Evolutionary conservation across 176 grass and related monocot genomes (phyloP), one percentile per base, ranked within the genome.

Genomic region (Pontederia crassipes): DNA sequence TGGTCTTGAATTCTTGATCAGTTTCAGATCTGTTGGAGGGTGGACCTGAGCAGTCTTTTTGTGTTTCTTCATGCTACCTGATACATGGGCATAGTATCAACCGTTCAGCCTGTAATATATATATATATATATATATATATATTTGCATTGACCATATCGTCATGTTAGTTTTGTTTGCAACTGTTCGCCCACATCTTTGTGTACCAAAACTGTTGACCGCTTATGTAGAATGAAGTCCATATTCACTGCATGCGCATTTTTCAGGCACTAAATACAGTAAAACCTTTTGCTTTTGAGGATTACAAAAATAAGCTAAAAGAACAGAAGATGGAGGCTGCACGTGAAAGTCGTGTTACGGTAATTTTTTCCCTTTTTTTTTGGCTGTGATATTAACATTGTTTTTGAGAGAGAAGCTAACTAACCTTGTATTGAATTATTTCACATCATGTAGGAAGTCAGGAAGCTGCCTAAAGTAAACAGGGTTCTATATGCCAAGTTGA

Each of bases 391-490:
- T 24, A 24, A 24, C 20, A 24, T n/a, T 63, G 14, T 28, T 73
- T 20, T 48, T 12, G 12, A 12, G 10, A 26, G 9, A 12, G 9
- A n/a, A 14, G 15, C 4, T 0, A 61, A 12, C 29, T 20, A 15
- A 59, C 24, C 17, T 13, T 10, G 26, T 55, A 9, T 26, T 35
- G 48, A 46, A 16, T 16, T 50, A 58, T 54, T 82, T 13, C 62
- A 7, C 61, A 65, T 17, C 2, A 12, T 69, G 76, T 77, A 97
- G 87, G 48, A 78, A 62, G 58, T 77, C 0, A 58, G 14, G 26
- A 97, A 60, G 72, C 78, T 97, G 69, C 87, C 92, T 64, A 97
- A 91, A 73, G 81, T 87, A 70, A 97, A 97, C 74, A 78, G 92
- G 58, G 45, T 55, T 27, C 64, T 97, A 59, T 72, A 78, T 24